These are phyloP conservation scores for Bremia lactucae DNA, from an alignment of 352 stramenopile species.

Conservation along the genomic window DNA sequence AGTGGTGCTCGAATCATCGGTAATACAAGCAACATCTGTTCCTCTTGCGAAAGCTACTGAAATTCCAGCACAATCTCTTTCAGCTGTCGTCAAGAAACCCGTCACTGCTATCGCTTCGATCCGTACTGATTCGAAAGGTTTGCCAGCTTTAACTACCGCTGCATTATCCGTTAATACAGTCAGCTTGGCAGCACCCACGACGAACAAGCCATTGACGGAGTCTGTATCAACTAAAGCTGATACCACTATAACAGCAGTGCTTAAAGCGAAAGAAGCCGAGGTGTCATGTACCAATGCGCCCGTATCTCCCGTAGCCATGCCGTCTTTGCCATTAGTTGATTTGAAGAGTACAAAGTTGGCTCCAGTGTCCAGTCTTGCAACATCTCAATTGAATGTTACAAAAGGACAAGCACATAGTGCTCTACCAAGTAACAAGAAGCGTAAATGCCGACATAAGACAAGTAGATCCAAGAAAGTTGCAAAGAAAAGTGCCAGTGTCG, in stretches of 20 bases:
- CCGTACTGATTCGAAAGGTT: no score
- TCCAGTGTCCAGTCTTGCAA: slow-evolving; percentile 1
- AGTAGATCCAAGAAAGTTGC: slow-evolving; percentile 2
- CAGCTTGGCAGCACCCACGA: background rate
- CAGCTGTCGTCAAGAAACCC: background rate
- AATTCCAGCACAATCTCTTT: background rate
- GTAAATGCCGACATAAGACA: slow-evolving; percentile 10
- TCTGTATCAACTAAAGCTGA: no score
- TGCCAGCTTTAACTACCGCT: no score
- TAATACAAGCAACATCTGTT: background rate
- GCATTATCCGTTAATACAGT: background rate
- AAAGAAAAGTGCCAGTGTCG: slow-evolving; percentile 1
- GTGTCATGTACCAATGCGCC: slow-evolving; percentile 2
- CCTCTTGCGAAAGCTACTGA: background rate
- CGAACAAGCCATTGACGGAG: no score
- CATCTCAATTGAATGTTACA: background rate
- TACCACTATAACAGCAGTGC: slow-evolving; percentile 1
- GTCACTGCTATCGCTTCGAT: background rate
- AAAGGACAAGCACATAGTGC: background rate
- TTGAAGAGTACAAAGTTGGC: background rate
- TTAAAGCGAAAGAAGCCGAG: background rate
- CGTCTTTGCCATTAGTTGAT: no score
- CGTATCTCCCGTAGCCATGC: background rate
- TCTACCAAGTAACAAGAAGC: slow-evolving; percentile 22
- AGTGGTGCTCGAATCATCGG: background rate